Evolutionary conservation across 164 flowering plant species (phyloP), one percentile per base, ranked within the genome.

Genomic region (Vitis rupestris): DNA sequence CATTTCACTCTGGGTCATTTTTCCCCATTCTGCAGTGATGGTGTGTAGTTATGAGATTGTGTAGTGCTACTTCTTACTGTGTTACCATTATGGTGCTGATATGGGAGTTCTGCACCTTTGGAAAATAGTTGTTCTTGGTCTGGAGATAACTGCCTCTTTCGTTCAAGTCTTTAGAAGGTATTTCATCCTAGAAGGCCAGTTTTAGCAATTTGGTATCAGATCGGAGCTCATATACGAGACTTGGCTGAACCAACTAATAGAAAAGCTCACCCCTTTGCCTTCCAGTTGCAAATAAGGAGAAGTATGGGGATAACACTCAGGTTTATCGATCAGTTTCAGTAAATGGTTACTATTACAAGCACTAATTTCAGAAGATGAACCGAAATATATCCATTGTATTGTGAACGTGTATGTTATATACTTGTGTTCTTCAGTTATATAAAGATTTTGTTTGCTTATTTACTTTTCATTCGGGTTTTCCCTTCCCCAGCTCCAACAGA

Each of bases 11-110:
- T 55, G 71, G 66, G 71, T 68, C 14, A 63, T 19, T 72, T 74
- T 19, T 10, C 31, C 58, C 54, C n/a, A n/a, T 59, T 69, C 48
- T 8, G 66, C 30, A 54, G 66, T 59, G 64, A 17, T 72, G 74
- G 76, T 74, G 80, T 76, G 80, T 71, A 76, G 78, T 57, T 70
- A 63, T 81, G 66, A 52, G 67, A 59, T 69, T 75, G 71, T 77
- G 78, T 79, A 75, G 68, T 52, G 54, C 30, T 70, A 52, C 29
- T 66, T 60, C 70, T 63, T 54, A 63, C 55, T 49, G 10, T 64
- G 11, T 58, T 49, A 64, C 31, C 16, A 63, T 59, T 66, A 55
- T 68, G 63, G 61, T 67, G 73, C 63, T 70, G 67, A 19, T 58
- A n/a, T 17, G 29, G 16, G 31, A 68, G 69, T 65, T 69, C 68